These are phyloP conservation scores for Phlyctochytrium bullatum DNA, from an alignment of 192 early-diverging fungal species.

Conservation along the genomic window DNA sequence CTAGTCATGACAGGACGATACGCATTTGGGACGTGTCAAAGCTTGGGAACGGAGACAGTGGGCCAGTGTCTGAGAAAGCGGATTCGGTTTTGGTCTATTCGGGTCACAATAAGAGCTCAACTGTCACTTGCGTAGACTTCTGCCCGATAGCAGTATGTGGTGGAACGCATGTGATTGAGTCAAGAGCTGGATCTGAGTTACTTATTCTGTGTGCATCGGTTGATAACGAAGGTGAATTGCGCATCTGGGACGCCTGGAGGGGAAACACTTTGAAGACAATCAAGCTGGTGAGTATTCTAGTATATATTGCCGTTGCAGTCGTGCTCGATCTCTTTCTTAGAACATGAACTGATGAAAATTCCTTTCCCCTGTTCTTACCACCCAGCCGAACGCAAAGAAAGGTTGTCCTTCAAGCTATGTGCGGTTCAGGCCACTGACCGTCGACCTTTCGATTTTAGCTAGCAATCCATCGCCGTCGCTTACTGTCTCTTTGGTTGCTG, in stretches of 20 bases:
- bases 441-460: neutral
- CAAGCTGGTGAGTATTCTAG: neutral
- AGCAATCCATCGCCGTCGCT: neutral
- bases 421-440: neutral
- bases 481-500: neutral
- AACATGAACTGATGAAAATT: no score
- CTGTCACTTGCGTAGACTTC: neutral
- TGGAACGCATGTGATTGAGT: no score
- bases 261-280: neutral
- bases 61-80: neutral
- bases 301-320: no score
- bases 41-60: neutral
- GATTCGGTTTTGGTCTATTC: neutral
- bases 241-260: slow-evolving; percentile 3
- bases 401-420: neutral
- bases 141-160: neutral
- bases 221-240: neutral
- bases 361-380: neutral
- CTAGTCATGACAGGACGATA: neutral
- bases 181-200: neutral
- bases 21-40: neutral
- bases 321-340: no score
- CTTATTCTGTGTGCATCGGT: neutral
- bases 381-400: slow-evolving; percentile 2
- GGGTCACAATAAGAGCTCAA: neutral